Base-by-base conservation (phyloP, 352 stramenopile genomes). In the Peronospora destructor region DNA sequence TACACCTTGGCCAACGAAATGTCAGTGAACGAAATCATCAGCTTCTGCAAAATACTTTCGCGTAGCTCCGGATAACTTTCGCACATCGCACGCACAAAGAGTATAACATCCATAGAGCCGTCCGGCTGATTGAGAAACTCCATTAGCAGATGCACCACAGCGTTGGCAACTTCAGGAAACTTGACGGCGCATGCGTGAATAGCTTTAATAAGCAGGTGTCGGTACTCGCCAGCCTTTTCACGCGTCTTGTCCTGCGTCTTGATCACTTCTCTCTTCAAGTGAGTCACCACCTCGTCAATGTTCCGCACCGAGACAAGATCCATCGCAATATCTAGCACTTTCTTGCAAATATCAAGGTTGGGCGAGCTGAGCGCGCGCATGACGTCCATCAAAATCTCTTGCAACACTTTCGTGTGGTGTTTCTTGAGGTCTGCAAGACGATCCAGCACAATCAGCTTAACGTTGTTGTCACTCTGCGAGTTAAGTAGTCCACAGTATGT, bases 401-500 rank as follows among this genome's bases (percentile, higher is more conserved):
- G 95, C 28, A 98, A 59, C 54, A 98, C 85, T 77, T 98, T 98
- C 19, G 83, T 88, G 56, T 97, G 87, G 59, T 97, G 92, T 64
- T 98, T 96, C 69, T 98, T 97, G n/a, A 99, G 77, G 39, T 95
- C 89, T 16, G 89, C 89, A 10, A 99, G 78, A 4, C 96, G 87
- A 59, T 99, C 96, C 14, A 99, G 78, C 33, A 99, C 94, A 71
- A 99, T 99, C 11, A 99, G 83, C 76, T 99, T 99, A 42, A 99
- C 95, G 61, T 99, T 99, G 73, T 99, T 99, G 73, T 99, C 97
- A 67, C 95, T 99, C 68, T 98, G 94, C 28, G 81, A 93, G 68
- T 98, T 98, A 12, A 99, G 78, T 29, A 99, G 76, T 2, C 85
- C 91, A 21, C 95, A 95, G 73, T 99, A 99, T 4, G 96, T 98